Percentiles rank a stretch among this genome's conserved stretches.
Conservation (phyloP, 371 early-diverging fungal genomes). For the Lichtheimia ornata region DNA sequence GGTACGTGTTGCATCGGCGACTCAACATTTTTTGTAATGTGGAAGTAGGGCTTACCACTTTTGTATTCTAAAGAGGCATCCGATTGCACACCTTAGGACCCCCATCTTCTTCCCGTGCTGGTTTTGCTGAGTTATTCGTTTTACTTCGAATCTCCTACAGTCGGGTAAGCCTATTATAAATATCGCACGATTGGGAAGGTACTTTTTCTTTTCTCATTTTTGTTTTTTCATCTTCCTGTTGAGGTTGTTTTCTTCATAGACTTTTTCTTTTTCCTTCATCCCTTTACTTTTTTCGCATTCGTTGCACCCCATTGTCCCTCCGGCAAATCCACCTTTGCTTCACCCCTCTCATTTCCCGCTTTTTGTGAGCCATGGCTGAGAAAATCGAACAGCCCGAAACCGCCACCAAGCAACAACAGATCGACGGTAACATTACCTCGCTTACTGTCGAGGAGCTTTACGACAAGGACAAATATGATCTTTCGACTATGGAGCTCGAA, state of each 20-base stretch:
- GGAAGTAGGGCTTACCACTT: constrained; percentile 7
- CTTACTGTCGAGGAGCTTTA: constrained; percentile 66
- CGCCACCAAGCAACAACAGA: constrained; percentile 8
- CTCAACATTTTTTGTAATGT: background rate
- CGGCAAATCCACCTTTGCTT: constrained; percentile 6
- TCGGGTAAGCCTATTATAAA: background rate
- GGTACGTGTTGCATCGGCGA: constrained; percentile 9
- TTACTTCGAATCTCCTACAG: constrained; percentile 15
- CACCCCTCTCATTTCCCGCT: constrained; percentile 7
- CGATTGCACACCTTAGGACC: constrained; percentile 3
- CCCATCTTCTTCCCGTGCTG: constrained; percentile 14
- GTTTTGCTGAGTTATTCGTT: constrained; percentile 19
- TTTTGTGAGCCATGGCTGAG: constrained; percentile 21
- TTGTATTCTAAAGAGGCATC: constrained; percentile 11
- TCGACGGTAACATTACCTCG: constrained; percentile 18
- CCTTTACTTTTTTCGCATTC: constrained; percentile 5
- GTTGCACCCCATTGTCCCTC: background rate
- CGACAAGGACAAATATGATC: constrained; percentile 77
- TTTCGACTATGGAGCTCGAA: constrained; percentile 70
- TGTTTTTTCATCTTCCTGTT: constrained; percentile 3
- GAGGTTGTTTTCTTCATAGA: background rate
- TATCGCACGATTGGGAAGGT: background rate
- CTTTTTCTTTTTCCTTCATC: constrained; percentile 2
- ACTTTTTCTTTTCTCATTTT: background rate
- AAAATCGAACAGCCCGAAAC: constrained; percentile 17